Evolutionary conservation across 2,329 filamentous ascomycete genomes (phyloP), one percentile per base, ranked within the genome.

Genomic region (Ophiocordyceps polyrhachis-furcata): DNA sequence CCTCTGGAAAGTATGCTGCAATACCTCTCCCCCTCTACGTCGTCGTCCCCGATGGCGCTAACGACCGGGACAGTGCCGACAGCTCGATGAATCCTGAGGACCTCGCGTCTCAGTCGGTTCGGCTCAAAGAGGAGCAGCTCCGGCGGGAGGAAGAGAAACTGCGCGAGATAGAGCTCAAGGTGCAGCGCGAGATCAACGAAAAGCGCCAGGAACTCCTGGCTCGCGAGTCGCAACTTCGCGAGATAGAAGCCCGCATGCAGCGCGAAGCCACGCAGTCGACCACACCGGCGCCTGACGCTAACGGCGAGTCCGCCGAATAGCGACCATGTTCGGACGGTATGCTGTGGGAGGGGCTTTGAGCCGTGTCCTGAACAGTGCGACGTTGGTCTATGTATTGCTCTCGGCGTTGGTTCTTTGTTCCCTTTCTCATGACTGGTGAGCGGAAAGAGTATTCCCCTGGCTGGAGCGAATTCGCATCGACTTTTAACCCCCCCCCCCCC

Each of bases 101-200:
- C 55, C 76, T 98, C 50, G 91, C 91, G 43, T 91, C 84, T 49
- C 91, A 98, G 68, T 96, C 88, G 35, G 91, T 98, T 51, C 87
- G 91, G 52, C 81, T 98, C 64, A 98, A 98, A 86, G 91, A 98
- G 66, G 91, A 98, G 69, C 91, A 98, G 67, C 83, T 98, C 55
- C 86, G 91, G 61, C 87, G 91, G 59, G 91, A 98, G 68, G 91
- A 98, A 71, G 91, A 98, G 82, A 98, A 98, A 74, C 81, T 98
- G 51, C 85, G 91, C 65, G 91, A 98, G 71, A 96, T 98, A 62
- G 91, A 98, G 64, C 74, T 95, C 71, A 98, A 98, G 81, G 91
- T 98, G 51, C 91, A 98, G 71, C 85, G 91, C 62, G 91, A 98
- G 69, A 98, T 98, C 72, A 94, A 95, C 69, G 91, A 96, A 77